Conservation (phyloP, 352 stramenopile genomes). For the Phytopythium chamaehyphon region DNA sequence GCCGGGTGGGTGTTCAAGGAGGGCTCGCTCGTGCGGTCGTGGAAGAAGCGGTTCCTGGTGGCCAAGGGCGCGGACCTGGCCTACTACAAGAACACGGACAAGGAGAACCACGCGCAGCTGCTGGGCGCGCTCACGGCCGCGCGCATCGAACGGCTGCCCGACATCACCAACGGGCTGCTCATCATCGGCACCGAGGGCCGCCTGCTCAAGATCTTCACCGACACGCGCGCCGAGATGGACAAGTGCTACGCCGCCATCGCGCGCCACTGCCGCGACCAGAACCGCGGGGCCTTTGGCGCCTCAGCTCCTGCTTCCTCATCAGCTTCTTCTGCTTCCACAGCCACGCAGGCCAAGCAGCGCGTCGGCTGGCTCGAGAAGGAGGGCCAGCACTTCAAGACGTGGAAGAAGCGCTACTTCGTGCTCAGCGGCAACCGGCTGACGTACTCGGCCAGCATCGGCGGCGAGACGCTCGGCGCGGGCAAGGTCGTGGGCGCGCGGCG, state of each 20-base stretch:
- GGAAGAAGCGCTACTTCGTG: slow-evolving; percentile 77
- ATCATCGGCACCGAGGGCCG: slow-evolving; percentile 60
- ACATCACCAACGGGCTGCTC: slow-evolving; percentile 74
- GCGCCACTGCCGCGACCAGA: slow-evolving; percentile 39
- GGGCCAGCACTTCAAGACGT: slow-evolving; percentile 56
- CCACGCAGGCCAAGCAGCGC: slow-evolving; percentile 13
- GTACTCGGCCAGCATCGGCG: slow-evolving; percentile 55
- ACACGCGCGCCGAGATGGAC: slow-evolving; percentile 64
- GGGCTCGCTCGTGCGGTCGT: slow-evolving; percentile 72
- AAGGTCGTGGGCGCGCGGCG: slow-evolving; percentile 51
- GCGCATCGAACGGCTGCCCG: slow-evolving; percentile 50
- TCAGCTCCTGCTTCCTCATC: too few species aligned
- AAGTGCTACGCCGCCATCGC: slow-evolving; percentile 68
- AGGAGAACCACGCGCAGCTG: slow-evolving; percentile 64
- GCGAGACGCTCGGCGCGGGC: slow-evolving; percentile 39
- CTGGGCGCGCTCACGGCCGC: slow-evolving; percentile 65
- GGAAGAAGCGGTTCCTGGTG: slow-evolving; percentile 84
- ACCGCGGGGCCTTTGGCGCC: slow-evolving; percentile 10
- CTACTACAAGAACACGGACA: slow-evolving; percentile 77
- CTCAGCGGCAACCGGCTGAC: slow-evolving; percentile 53
- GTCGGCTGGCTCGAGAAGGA: slow-evolving; percentile 74
- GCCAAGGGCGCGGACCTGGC: slow-evolving; percentile 68
- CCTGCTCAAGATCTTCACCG: slow-evolving; percentile 79
- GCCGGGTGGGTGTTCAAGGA: slow-evolving; percentile 79
- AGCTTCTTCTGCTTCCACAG: neutral